Evolutionary conservation across 1,284 basidiomycete species (phyloP), one percentile per base, ranked within the genome.

Genomic region (Cystobasidium pallidum): DNA sequence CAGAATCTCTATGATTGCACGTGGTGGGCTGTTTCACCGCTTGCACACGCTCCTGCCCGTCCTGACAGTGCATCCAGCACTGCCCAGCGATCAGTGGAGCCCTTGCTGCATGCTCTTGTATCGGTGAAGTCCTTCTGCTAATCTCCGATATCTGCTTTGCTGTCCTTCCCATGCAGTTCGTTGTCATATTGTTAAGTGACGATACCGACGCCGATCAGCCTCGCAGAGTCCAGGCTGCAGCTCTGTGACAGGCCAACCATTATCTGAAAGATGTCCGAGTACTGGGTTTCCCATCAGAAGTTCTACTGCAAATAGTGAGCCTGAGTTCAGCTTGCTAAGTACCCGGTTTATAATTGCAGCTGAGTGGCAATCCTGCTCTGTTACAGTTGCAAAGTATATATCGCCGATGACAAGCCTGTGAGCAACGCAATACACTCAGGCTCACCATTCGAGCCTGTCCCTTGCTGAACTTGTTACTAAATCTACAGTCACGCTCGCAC

Each of bases 401-500:
- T 97, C 75, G 87, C 91, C 70, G 94, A 96, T 81, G 93, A 96
- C 84, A 91, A 87, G 13, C 94, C 94, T 4, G 82, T 83, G 66
- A 74, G 81, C 80, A 13, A 10, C 19, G 65, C 49, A 49, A 43
- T 11, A 15, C 43, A 11, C 36, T 59, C 19, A 11, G 49, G n/a
- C 43, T 10, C 15, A 24, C 41, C n/a, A 30, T 39, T 43, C 54
- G 58, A 28, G 34, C 34, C 13, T 11, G 11, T 39, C 15, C 26
- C 19, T 13, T 21, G 21, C 26, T 51, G 11, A 36, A 47, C 43
- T 34, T 41, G 54, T 21, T 43, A 30, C 32, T 45, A 2, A 43
- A 8, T 6, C 13, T 41, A n/a, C 80, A 85, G 79, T 98, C 95
- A 1, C 87, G 91, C 65, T 85, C 87, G 75, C 92, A 94, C 74